Conservation (phyloP, 352 stramenopile genomes). For the Phytophthora pini region DNA sequence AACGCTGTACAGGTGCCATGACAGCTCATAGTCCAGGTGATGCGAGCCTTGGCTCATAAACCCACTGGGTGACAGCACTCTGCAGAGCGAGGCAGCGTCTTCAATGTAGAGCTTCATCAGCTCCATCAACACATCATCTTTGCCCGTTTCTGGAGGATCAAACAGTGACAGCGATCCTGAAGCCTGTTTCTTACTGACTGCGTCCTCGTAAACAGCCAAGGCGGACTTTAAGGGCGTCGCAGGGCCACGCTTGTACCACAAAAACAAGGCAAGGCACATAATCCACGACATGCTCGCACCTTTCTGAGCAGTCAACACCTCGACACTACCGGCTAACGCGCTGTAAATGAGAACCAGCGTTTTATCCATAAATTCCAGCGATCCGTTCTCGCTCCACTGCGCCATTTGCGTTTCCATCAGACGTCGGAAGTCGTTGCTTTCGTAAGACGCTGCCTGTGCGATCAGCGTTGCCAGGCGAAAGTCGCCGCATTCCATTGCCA, state of each 20-base stretch:
- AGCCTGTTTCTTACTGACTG: conserved; percentile 52
- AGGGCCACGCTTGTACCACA: conserved; percentile 74
- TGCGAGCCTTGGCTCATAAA: conserved; percentile 39
- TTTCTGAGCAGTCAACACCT: conserved; percentile 63
- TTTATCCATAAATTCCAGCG: conserved; percentile 66
- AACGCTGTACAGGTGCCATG: conserved; percentile 81
- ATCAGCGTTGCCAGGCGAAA: conserved; percentile 76
- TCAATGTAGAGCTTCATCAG: conserved; percentile 76
- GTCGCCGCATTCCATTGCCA: conserved; percentile 66
- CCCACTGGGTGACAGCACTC: conserved; percentile 65
- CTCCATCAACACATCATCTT: conserved; percentile 71
- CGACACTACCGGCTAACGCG: conserved; percentile 63
- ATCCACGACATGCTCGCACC: conserved; percentile 60
- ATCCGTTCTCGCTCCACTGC: conserved; percentile 60
- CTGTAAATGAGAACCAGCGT: conserved; percentile 71
- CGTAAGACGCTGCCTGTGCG: conserved; percentile 58
- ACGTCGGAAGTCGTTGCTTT: conserved; percentile 55
- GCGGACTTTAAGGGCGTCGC: conserved; percentile 55
- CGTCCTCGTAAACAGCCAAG: conserved; percentile 47
- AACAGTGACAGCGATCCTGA: conserved; percentile 43
- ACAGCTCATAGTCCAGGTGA: conserved; percentile 80
- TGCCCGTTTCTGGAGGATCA: conserved; percentile 28
- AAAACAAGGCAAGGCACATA: conserved; percentile 61
- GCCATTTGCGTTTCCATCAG: conserved; percentile 64
- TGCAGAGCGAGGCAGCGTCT: conserved; percentile 58